Percentiles rank a stretch among this genome's conserved stretches.
These are phyloP conservation scores for Lasiodiplodia sp. DNA, from an alignment of 2,329 filamentous ascomycete genomes.

Conservation along the genomic window DNA sequence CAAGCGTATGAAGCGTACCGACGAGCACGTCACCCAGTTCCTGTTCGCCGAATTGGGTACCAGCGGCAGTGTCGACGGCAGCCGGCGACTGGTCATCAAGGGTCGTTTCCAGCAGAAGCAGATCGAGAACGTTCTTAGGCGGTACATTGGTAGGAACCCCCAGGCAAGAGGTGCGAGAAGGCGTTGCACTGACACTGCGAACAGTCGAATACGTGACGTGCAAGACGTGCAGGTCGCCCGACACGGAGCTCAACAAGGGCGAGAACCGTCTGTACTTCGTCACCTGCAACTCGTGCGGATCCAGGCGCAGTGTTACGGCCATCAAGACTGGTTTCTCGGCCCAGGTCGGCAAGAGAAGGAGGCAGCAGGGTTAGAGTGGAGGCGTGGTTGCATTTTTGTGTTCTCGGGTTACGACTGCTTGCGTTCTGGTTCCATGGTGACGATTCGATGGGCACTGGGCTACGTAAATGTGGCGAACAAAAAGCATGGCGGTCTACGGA, in stretches of 20 bases:
- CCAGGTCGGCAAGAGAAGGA: conserved; percentile 98
- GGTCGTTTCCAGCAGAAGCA: conserved; percentile 99
- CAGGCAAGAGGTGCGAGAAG: neutral
- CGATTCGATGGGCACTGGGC: conserved; percentile 16
- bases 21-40: conserved; percentile 97
- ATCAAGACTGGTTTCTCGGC: conserved; percentile 99
- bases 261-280: conserved; percentile 99
- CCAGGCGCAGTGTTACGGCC: conserved; percentile 84
- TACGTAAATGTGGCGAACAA: conserved; percentile 17
- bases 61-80: conserved; percentile 92
- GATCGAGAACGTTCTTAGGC: conserved; percentile 94
- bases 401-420: conserved; percentile 11
- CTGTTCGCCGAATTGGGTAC: conserved; percentile 98
- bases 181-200: conserved; percentile 35
- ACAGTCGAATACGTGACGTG: conserved; percentile 95
- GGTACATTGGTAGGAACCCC: conserved; percentile 83
- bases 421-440: conserved; percentile 9
- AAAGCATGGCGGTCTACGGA: conserved; percentile 22
- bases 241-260: conserved; percentile 97
- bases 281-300: conserved; percentile 79
- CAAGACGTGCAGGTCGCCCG: conserved; percentile 95
- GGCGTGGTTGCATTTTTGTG: conserved; percentile 3
- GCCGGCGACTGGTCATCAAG: conserved; percentile 94
- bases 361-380: conserved; percentile 77
- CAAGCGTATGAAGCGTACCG: conserved; percentile 98